A percentile compares a stretch with the other conserved stretches of the same genome.
These are phyloP conservation scores for Lentinula aciculospora DNA, from an alignment of 768 basidiomycete species.

Conservation along the genomic window DNA sequence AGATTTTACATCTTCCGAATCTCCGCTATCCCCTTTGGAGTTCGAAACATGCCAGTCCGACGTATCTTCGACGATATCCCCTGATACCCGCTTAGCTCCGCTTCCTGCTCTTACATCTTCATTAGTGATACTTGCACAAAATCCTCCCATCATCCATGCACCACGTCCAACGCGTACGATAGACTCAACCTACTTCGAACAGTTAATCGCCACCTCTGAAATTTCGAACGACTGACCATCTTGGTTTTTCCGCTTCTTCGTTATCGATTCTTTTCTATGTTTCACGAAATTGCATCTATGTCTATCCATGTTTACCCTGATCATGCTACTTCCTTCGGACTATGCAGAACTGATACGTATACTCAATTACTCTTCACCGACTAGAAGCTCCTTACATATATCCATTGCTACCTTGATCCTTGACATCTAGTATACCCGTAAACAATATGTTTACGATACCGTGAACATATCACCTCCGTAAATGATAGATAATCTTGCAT, in stretches of 20 bases:
- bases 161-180: conserved; percentile 5
- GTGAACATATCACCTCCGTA: no score
- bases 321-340: not conserved
- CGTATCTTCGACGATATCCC: conserved; percentile 1
- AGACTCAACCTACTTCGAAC: not conserved
- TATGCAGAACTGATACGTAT: not conserved
- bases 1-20: conserved; percentile 8
- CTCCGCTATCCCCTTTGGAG: conserved; percentile 7
- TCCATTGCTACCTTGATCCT: conserved; percentile 61
- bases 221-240: not conserved
- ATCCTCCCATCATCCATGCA: not conserved
- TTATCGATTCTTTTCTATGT: not conserved
- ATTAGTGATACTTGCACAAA: not conserved
- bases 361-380: conserved; percentile 11
- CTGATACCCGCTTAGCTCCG: not conserved
- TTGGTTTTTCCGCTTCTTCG: not conserved
- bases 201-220: not conserved
- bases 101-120: not conserved
- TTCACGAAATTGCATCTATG: not conserved
- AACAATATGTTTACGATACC: no score
- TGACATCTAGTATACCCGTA: no score
- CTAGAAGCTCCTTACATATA: conserved; percentile 64
- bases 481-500: no score
- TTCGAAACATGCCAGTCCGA: not conserved
- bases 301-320: not conserved